Conservation (phyloP, 1,284 basidiomycete genomes). For the Trametes hirsuta region DNA sequence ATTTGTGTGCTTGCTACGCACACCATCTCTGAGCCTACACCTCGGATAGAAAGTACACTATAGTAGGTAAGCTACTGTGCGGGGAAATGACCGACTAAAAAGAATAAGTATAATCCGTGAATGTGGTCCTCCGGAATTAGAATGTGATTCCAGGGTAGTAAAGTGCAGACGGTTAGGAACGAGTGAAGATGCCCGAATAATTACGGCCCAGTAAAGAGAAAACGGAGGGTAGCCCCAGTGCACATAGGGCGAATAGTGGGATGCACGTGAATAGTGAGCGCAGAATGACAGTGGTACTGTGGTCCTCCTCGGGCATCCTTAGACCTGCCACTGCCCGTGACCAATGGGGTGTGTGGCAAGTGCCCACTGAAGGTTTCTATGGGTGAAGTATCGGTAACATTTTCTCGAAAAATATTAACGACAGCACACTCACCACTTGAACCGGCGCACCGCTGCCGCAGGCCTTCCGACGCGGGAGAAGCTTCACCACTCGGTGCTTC, state of each 20-base stretch:
- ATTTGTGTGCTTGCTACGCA: too few relatives aligned
- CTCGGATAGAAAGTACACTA: too few relatives aligned
- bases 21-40: too few relatives aligned
- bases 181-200: slow-evolving; percentile 5
- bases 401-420: too few relatives aligned
- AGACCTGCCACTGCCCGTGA: too few relatives aligned
- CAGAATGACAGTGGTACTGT: background rate
- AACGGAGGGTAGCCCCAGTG: background rate
- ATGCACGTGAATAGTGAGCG: background rate
- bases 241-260: background rate
- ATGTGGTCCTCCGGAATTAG: background rate
- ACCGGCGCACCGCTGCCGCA: background rate
- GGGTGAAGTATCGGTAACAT: too few relatives aligned
- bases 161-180: background rate
- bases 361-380: too few relatives aligned
- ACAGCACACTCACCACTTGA: background rate
- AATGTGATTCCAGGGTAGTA: background rate
- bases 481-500: slow-evolving; percentile 33
- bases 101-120: background rate
- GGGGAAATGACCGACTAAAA: background rate
- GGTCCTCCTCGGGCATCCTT: too few relatives aligned
- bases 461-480: slow-evolving; percentile 22
- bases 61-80: too few relatives aligned
- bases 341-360: too few relatives aligned
- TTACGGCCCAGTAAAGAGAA: slow-evolving; percentile 1